Base-by-base conservation (phyloP, 2,329 filamentous ascomycete genomes). In the Diaporthe ilicicola region DNA sequence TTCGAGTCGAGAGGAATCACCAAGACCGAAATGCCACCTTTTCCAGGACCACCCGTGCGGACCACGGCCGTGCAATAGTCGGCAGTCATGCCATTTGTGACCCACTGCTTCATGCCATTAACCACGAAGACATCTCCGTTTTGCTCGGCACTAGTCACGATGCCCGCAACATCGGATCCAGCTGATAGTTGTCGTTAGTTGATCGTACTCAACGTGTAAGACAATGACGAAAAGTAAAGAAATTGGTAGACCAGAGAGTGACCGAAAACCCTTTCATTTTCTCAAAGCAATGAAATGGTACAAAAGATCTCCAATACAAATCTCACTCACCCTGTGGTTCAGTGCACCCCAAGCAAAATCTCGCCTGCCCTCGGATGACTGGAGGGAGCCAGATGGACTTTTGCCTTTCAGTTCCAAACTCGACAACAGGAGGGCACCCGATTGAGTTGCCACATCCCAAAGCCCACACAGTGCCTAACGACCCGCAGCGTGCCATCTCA, bases 21-120 rank as follows among this genome's bases (percentile, higher is more conserved):
- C 3, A 89, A 77, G 5, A 88, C 81, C 4, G 85, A 87, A 29
- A 89, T 82, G 8, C 87, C 87, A 8, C 76, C 74, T 70, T 81
- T 82, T 19, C 87, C 87, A 4, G 82, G 77, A 0, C 84, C 85
- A 6, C 86, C 86, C 0, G 87, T 89, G 15, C 87, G 82, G 4
- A 89, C 87, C 6, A 88, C 89, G 32, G 88, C 87, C 1, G 88
- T 89, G 74, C 85, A 85, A 76, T 87, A 88, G 68, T 88, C 83
- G 27, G 88, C 86, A 82, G 83, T 88, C 7, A 87, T 84, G 37
- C 82, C 86, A 64, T 88, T 88, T 2, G 89, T 90, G 73, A 91
- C 91, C 87, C 87, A 89, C 76, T 89, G 89, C 80, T 91, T 91
- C 44, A 84, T 84, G 0, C 89, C 89, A 70, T 90, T 90, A 8